Percentiles rank a stretch among this genome's conserved stretches.
Evolutionary conservation across 2,329 filamentous ascomycete species (phyloP).

Genomic region (Apiospora saccharicola): DNA sequence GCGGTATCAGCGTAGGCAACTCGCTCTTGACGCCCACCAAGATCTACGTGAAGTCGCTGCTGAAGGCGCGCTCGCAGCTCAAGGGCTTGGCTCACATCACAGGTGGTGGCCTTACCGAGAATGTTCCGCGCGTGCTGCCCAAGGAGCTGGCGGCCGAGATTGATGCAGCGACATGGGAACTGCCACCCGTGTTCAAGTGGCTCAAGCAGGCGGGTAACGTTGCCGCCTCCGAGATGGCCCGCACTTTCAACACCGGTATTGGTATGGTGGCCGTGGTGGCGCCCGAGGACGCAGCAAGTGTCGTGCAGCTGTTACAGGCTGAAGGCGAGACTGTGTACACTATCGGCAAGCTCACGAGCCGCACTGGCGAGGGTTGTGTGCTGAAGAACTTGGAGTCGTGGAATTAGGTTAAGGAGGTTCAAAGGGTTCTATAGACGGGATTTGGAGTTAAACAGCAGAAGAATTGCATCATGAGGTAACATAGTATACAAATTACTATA

Average conservation of each 20-base stretch:
- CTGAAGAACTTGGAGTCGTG: constrained; percentile 63
- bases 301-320: constrained; percentile 65
- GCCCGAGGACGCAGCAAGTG: constrained; percentile 66
- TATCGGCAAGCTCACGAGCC: constrained; percentile 75
- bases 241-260: constrained; percentile 93
- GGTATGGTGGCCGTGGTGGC: constrained; percentile 92
- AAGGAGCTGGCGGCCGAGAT: constrained; percentile 79
- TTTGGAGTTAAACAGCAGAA: constrained; percentile 13
- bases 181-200: constrained; percentile 86
- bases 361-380: constrained; percentile 66
- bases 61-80: constrained; percentile 71
- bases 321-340: constrained; percentile 79
- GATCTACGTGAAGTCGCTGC: constrained; percentile 88
- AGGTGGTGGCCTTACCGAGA: constrained; percentile 90
- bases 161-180: constrained; percentile 76
- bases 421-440: neutral
- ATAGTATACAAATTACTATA: neutral
- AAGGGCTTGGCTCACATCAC: constrained; percentile 98
- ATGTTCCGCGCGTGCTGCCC: constrained; percentile 93
- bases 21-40: constrained; percentile 87
- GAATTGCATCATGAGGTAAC: neutral
- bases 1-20: constrained; percentile 65
- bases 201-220: constrained; percentile 78
- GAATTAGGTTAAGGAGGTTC: constrained; percentile 36
- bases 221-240: constrained; percentile 79